Base-by-base conservation (phyloP, 1,284 basidiomycete genomes). In the Trametes sp. region DNA sequence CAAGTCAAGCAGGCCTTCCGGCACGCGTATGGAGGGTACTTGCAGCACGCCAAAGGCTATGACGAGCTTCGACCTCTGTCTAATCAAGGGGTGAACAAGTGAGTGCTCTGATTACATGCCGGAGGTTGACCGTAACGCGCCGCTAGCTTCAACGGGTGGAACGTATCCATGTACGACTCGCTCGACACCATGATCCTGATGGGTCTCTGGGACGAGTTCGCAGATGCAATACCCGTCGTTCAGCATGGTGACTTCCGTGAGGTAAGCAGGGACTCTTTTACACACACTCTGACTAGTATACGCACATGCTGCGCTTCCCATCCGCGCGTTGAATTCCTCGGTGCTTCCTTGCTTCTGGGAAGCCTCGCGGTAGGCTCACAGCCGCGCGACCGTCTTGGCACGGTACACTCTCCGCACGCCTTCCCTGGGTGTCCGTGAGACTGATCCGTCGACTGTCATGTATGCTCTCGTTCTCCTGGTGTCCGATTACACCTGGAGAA, bases 101-200 rank as follows among this genome's bases (percentile, higher is more conserved):
- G 66, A 64, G 84, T 70, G 21, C 49, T 19, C 16, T 9, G 24
- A 4, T 10, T 6, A 16, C 28, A n/a, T 29, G 13, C 16, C 9
- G 21, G 36, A 14, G 23, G 6, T n/a, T 61, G 48, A 62, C 9
- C 31, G 6, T 57, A n/a, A n/a, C n/a, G n/a, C n/a, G n/a, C 16
- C 9, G 45, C 23, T 36, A 91, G 90, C 60, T 89, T 91, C 73
- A 91, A 91, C 72, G 88, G 92, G 9, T 98, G 96, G 95, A 94
- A 94, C 14, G 89, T 96, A 0, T 90, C 91, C 1, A 84, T 89
- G 56, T 84, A 94, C 63, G 94, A 95, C 71, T 87, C 91, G 2
- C 83, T 98, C 19, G 95, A 97, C 73, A 98, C 96, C 0, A 89
- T 98, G 78, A 82, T 94, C 29, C 78, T 98, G 55, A 93, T 98